Conservation (phyloP, 208 protist species). For the Acanthamoeba culbertsoni region DNA sequence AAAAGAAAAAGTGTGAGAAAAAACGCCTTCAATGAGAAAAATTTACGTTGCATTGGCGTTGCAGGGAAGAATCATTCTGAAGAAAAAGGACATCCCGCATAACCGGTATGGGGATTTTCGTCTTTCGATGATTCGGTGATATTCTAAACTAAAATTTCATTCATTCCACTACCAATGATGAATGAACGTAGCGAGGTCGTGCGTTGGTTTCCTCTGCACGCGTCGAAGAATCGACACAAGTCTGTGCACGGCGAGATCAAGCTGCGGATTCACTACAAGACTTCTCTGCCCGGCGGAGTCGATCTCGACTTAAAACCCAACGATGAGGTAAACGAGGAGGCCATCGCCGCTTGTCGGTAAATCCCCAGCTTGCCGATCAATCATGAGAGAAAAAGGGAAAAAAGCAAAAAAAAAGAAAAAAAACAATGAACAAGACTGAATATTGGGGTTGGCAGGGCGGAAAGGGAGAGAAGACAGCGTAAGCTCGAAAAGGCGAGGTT, state of each 20-base stretch:
- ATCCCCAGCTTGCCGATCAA: not conserved
- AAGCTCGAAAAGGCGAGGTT: not conserved
- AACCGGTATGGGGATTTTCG: not conserved
- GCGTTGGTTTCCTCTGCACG: not conserved
- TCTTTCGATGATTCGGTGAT: not conserved
- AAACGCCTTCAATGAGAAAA: too few relatives aligned
- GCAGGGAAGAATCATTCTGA: not conserved
- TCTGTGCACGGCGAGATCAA: not conserved
- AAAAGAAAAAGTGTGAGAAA: not conserved
- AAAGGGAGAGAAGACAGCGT: not conserved
- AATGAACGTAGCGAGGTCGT: not conserved
- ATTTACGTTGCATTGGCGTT: too few relatives aligned
- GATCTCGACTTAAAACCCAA: not conserved
- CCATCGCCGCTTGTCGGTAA: not conserved
- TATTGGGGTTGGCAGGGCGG: too few relatives aligned
- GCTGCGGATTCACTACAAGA: constrained; percentile 29
- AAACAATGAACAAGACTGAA: not conserved
- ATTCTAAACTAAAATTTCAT: not conserved
- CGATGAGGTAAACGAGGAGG: not conserved
- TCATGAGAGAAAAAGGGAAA: not conserved
- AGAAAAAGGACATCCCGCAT: not conserved
- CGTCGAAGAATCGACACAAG: not conserved
- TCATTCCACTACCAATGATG: not conserved
- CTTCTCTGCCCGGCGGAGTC: not conserved
- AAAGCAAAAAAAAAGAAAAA: not conserved